Evolutionary conservation across 2,329 filamentous ascomycete genomes (phyloP), one percentile per base, ranked within the genome.

Genomic region (Aspergillus fumigatus): DNA sequence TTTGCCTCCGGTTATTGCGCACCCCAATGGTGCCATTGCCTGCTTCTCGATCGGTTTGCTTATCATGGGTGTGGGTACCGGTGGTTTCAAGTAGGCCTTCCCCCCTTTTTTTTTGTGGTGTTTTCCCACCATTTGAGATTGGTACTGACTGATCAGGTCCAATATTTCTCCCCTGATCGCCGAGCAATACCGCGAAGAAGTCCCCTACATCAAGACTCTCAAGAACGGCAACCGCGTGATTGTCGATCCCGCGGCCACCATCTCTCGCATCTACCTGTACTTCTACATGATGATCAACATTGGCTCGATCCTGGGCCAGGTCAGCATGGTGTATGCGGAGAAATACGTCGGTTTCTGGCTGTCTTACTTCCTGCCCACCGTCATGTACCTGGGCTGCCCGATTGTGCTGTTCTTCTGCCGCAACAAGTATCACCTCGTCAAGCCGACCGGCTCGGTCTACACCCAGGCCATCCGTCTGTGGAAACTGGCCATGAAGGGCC

Each of bases 331-430:
- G 35, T 92, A 89, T 66, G 84, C 87, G 1, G 88, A 91, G 73
- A 87, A 88, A 69, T 89, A 89, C 59, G 81, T 90, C 50, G 88
- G 88, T 7, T 91, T 89, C 77, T 92, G 86, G 85, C 80, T 88
- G 25, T 81, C 88, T 0, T 92, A 80, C 75, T 73, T 88, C 41
- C 79, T 90, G 10, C 88, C 88, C 9, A 90, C 87, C 1, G 70
- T 79, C 54, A 74, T 89, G 67, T 88, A 89, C 77, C 78, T 83
- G 43, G 53, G 82, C 50, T 85, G 84, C 54, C 88, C 88, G 1
- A 41, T 83, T 0, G 82, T 90, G 3, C 77, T 90, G 51, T 76
- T 79, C 60, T 73, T 82, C 59, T 81, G 82, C 68, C 81, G 82
- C 66, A 84, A 85, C 65, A 81, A 80, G 61, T 92, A 92, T 75